Percentiles rank a stretch among this genome's conserved stretches.
phyloP scores from a whole-genome alignment of 2,329 filamentous ascomycete genomes.

The Colletotrichum sp. region DNA sequence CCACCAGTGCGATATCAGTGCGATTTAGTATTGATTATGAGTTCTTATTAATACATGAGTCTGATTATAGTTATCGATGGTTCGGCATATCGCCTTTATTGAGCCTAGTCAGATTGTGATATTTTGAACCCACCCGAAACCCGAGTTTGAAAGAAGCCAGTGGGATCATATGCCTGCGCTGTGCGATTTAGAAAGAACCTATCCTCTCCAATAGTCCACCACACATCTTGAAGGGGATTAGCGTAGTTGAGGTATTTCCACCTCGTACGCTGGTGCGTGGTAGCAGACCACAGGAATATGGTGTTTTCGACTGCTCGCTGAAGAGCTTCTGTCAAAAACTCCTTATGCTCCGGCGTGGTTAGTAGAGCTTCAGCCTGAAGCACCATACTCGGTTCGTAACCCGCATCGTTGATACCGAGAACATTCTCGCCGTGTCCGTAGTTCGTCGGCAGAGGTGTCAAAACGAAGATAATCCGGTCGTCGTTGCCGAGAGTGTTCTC shows the following conservation, averaged over 20 bases:
- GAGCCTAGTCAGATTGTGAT: background rate
- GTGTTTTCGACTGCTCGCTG: background rate
- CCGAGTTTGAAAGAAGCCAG: constrained; percentile 35
- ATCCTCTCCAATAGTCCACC: constrained; percentile 31
- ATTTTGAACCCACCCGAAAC: constrained; percentile 31
- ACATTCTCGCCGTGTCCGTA: background rate
- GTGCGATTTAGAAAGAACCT: constrained; percentile 18
- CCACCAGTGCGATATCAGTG: accelerated
- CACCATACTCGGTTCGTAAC: background rate
- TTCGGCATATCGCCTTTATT: background rate
- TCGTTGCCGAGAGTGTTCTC: background rate
- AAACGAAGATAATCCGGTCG: background rate
- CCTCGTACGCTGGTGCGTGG: constrained; percentile 15
- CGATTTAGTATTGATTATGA: accelerated
- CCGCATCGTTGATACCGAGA: background rate
- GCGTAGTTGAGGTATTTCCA: constrained; percentile 43
- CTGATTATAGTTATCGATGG: accelerated
- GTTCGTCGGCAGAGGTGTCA: constrained; percentile 9
- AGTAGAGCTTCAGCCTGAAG: background rate
- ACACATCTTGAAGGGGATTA: constrained; percentile 30
- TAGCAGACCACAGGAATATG: background rate
- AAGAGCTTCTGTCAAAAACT: constrained; percentile 34
- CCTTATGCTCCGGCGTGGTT: constrained; percentile 28
- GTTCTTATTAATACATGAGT: background rate
- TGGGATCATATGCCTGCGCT: constrained; percentile 33